phyloP scores from a whole-genome alignment of 2,329 filamentous ascomycete species.

The Chaetomium sp. region DNA sequence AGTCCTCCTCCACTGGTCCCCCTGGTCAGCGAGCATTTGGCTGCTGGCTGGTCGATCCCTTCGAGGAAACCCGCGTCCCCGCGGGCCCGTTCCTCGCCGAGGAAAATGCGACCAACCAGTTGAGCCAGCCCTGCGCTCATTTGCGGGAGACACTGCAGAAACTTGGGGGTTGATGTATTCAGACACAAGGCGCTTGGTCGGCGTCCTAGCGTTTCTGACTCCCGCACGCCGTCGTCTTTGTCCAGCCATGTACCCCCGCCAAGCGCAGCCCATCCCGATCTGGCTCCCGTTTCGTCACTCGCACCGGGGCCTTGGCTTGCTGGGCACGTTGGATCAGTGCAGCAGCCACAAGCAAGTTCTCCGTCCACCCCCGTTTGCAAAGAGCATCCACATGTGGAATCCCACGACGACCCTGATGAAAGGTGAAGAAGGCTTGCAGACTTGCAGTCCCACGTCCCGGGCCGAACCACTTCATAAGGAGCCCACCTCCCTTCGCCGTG shows the following conservation, averaged over 20 bases:
- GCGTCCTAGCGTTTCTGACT: not conserved
- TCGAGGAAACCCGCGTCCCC: constrained; percentile 18
- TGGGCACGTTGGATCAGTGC: not conserved
- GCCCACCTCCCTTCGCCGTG: constrained; percentile 21
- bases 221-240: constrained; percentile 7
- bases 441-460: constrained; percentile 19
- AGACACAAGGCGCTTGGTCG: constrained; percentile 6
- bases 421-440: not conserved
- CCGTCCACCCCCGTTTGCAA: constrained; percentile 19
- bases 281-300: constrained; percentile 23
- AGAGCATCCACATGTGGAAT: constrained; percentile 19
- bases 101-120: constrained; percentile 11
- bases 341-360: constrained; percentile 11
- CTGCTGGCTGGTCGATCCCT: constrained; percentile 13
- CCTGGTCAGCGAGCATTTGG: not conserved
- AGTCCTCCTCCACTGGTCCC: constrained; percentile 2
- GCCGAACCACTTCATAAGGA: constrained; percentile 23
- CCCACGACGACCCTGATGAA: constrained; percentile 16
- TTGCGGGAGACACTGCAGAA: not conserved
- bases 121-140: constrained; percentile 5
- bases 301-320: constrained; percentile 8
- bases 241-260: constrained; percentile 14
- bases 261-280: constrained; percentile 19
- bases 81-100: constrained; percentile 23
- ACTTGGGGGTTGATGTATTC: constrained; percentile 2